Evolutionary conservation across 495 filamentous ascomycete genomes (phyloP), one percentile per base, ranked within the genome.

Genomic region (Hyaloscypha bicolor): DNA sequence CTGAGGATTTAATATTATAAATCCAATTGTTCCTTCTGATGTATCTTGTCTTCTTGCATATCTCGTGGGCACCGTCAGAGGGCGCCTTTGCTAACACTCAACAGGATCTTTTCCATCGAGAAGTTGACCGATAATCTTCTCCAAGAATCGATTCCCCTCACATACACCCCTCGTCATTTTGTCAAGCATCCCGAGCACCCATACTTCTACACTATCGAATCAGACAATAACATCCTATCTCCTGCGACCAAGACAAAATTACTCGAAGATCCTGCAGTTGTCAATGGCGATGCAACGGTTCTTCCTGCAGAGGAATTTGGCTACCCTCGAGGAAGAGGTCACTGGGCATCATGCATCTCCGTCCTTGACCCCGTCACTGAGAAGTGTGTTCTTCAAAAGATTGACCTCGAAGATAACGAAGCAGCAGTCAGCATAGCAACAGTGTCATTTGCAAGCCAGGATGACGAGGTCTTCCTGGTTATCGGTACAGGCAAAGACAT

Each of bases 321-420:
- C 0, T 92, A 97, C 73, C 91, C 95, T 52, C 86, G 88, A 35
- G 93, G 85, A 11, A 83, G 82, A 70, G 90, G 92, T 16, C 89
- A 96, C 69, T 99, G 96, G 96, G 93, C 96, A 31, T 97, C 93
- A 22, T 97, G 93, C 74, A 92, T 99, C 67, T 91, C 91, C 71
- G 83, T 97, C 16, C 82, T 98, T 22, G 96, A 99, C 71, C 94
- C 96, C 0, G 63, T 94, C 19, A 82, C 81, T 52, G 84, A 91
- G 42, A 92, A 94, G 71, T 79, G 81, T 1, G 88, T 93, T 6
- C 78, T 96, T 9, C 85, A 88, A 63, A 89, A 85, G 9, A 85
- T 97, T 42, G 91, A 98, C 55, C 78, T 99, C 0, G 88, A 89
- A 25, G 89, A 94, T 6, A 98, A 99, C 71, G 93, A 98, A 76